Percentiles rank a stretch among this genome's conserved stretches.
These are phyloP conservation scores for Phialophora verrucosa DNA, from an alignment of 2,329 filamentous ascomycete genomes.

Conservation along the genomic window DNA sequence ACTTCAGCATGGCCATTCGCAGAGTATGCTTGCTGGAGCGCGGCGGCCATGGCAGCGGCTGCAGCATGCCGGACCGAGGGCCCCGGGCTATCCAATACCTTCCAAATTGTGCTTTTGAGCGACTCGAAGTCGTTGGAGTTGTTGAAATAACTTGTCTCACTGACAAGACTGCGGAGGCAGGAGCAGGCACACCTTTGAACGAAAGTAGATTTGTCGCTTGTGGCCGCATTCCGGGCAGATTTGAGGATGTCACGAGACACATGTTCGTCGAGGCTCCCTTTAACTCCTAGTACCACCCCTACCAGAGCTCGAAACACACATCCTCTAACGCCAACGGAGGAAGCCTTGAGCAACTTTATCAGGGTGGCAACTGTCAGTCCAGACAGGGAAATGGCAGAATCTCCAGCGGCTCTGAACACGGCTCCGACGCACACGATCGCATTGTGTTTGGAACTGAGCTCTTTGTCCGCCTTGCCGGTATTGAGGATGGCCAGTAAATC, in stretches of 20 bases:
- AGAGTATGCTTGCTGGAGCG: constrained; percentile 80
- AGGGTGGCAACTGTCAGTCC: constrained; percentile 73
- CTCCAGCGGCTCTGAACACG: constrained; percentile 88
- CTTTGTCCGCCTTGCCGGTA: constrained; percentile 76
- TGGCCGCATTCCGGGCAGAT: constrained; percentile 76
- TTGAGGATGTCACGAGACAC: constrained; percentile 94
- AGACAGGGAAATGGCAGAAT: constrained; percentile 86
- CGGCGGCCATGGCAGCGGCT: constrained; percentile 80
- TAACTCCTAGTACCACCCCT: constrained; percentile 77
- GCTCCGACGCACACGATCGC: constrained; percentile 86
- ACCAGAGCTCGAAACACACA: constrained; percentile 76
- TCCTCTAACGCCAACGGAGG: constrained; percentile 81
- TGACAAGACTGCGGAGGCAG: constrained; percentile 75
- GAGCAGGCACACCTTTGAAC: constrained; percentile 80
- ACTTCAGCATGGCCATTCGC: constrained; percentile 62
- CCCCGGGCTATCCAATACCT: constrained; percentile 79
- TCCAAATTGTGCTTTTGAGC: constrained; percentile 80
- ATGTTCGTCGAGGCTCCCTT: constrained; percentile 77
- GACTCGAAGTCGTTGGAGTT: constrained; percentile 91
- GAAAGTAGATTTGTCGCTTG: constrained; percentile 79
- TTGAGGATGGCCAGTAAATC: constrained; percentile 77
- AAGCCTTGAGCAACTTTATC: constrained; percentile 78
- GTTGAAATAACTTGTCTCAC: constrained; percentile 79
- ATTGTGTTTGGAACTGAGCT: constrained; percentile 81
- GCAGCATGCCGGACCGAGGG: constrained; percentile 80